A percentile compares a stretch with the other conserved stretches of the same genome.
Evolutionary conservation across 345 rosid species (phyloP).

Genomic region (Eucalyptus pauciflora): DNA sequence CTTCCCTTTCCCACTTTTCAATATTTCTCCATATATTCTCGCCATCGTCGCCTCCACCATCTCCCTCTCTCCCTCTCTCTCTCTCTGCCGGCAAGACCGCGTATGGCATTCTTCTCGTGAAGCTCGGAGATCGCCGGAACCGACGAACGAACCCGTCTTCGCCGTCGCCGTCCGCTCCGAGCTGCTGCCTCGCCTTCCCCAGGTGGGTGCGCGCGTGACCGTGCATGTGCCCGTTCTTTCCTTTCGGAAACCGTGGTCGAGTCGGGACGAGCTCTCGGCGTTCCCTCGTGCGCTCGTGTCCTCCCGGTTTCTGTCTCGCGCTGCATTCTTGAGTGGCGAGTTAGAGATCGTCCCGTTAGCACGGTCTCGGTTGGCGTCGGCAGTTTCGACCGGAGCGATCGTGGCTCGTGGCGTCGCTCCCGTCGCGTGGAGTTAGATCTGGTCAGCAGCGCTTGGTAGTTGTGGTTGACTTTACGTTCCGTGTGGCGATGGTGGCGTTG

Average conservation of each 20-base stretch:
- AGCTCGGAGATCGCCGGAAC: not conserved
- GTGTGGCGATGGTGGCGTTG: not conserved
- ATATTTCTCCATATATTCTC: not conserved
- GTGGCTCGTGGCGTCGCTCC: not conserved
- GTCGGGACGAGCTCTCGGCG: not conserved
- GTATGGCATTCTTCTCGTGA: not conserved
- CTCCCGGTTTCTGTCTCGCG: not conserved
- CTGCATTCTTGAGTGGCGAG: not conserved
- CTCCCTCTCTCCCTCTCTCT: not conserved
- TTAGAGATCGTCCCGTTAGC: not conserved
- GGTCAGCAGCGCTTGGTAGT: not conserved
- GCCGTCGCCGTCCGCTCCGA: not conserved
- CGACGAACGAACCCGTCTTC: not conserved
- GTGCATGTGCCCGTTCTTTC: not conserved
- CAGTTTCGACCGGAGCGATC: not conserved
- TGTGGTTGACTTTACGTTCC: not conserved
- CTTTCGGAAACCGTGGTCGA: not conserved
- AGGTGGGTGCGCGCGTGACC: not conserved
- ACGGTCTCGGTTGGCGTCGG: not conserved
- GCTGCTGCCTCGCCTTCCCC: not conserved
- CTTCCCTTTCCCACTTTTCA: not conserved
- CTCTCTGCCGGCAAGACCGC: not conserved
- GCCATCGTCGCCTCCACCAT: not conserved
- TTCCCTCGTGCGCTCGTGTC: not conserved
- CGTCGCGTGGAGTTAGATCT: not conserved